phyloP scores from a whole-genome alignment of 495 filamentous ascomycete species.

The Aspergillus homomorphus region DNA sequence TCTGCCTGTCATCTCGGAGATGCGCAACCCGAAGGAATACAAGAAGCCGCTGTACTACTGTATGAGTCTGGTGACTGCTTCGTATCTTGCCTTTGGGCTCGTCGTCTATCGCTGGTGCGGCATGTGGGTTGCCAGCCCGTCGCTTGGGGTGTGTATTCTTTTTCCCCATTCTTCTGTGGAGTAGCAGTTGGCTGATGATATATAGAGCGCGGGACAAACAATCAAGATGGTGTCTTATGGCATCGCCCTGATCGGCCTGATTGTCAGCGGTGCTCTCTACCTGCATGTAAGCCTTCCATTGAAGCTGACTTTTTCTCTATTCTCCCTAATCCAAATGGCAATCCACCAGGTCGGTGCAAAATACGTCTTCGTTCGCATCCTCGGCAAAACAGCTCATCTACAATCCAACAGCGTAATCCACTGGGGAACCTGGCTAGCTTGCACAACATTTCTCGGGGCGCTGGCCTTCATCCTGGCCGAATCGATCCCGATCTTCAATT shows the following conservation, averaged over 20 bases:
- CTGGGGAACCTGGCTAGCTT: conserved; percentile 53
- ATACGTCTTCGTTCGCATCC: conserved; percentile 63
- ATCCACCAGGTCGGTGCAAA: conserved; percentile 56
- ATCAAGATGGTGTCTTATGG: conserved; percentile 70
- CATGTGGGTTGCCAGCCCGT: conserved; percentile 61
- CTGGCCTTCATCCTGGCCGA: conserved; percentile 65
- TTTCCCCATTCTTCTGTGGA: too few species aligned
- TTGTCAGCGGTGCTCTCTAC: conserved; percentile 59
- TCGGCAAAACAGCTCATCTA: conserved; percentile 51
- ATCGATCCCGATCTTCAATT: conserved; percentile 68
- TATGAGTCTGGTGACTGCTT: conserved; percentile 57
- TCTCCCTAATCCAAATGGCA: too few species aligned
- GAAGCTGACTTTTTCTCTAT: too few species aligned
- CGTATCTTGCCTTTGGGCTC: conserved; percentile 53
- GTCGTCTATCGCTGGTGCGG: conserved; percentile 71
- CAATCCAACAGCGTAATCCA: conserved; percentile 50
- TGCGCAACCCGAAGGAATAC: conserved; percentile 64
- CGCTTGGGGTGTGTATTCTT: too few species aligned
- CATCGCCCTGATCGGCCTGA: conserved; percentile 64
- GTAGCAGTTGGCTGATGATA: too few species aligned
- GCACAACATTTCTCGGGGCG: conserved; percentile 52
- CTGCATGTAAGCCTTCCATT: too few species aligned
- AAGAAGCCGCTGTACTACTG: conserved; percentile 62
- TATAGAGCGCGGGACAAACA: conserved; percentile 55
- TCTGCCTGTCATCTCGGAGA: conserved; percentile 72